A percentile compares a stretch with the other conserved stretches of the same genome.
phyloP scores from a whole-genome alignment of 2,329 filamentous ascomycete genomes.

The Domatiomyces catenatus region DNA sequence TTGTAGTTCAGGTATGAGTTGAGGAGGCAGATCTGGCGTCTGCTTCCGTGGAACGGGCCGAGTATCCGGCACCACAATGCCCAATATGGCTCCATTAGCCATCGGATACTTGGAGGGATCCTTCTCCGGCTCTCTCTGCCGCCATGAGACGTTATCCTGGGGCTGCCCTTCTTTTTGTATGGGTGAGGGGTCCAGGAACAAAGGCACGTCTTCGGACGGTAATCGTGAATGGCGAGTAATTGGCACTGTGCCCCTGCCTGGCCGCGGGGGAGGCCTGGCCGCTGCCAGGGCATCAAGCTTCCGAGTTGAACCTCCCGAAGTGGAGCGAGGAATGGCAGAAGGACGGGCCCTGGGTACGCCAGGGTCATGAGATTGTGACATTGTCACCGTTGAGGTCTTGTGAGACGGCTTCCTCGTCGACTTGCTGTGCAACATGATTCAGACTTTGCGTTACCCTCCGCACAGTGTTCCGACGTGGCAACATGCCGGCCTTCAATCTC shows the following conservation, averaged over 20 bases:
- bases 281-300: background rate
- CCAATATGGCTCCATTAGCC: constrained; percentile 4
- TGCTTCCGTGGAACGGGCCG: background rate
- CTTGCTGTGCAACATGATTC: background rate
- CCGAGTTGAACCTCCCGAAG: background rate
- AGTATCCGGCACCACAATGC: constrained; percentile 9
- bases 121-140: background rate
- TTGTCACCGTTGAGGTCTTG: background rate
- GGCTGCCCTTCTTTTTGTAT: background rate
- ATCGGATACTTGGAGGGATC: background rate
- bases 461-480: background rate
- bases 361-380: background rate
- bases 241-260: background rate
- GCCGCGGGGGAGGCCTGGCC: background rate
- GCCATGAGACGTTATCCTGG: background rate
- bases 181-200: background rate
- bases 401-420: background rate
- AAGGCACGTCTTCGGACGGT: background rate
- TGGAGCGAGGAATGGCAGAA: background rate
- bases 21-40: constrained; percentile 11
- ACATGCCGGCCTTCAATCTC: background rate
- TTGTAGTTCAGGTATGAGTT: constrained; percentile 16
- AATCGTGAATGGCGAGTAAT: background rate
- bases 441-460: background rate
- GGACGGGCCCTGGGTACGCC: background rate